These are phyloP conservation scores for Geotrichum restrictum DNA, from an alignment of 1,139 yeast genomes.

Conservation along the genomic window DNA sequence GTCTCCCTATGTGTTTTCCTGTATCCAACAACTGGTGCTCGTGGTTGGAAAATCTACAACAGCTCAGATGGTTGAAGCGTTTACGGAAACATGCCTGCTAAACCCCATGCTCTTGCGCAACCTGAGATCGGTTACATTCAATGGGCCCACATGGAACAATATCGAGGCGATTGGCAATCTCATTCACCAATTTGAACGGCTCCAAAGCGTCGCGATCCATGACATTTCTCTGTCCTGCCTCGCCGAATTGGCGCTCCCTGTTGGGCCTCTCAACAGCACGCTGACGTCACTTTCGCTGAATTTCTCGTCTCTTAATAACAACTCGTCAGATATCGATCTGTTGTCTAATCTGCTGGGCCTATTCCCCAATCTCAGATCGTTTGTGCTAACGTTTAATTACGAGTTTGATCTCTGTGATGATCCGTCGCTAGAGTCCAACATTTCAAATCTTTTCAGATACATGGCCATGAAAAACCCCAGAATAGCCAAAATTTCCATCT, in stretches of 20 bases:
- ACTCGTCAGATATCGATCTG: conserved; percentile 8
- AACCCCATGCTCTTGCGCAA: background rate
- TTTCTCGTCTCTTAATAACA: conserved; percentile 5
- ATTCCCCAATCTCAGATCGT: conserved; percentile 6
- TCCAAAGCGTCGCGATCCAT: background rate
- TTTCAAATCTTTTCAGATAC: background rate
- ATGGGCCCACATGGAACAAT: conserved; percentile 3
- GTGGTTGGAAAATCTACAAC: background rate
- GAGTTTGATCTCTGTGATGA: conserved; percentile 17
- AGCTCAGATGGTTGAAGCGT: background rate
- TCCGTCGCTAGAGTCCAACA: conserved; percentile 3
- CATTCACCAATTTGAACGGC: background rate
- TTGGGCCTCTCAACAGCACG: background rate
- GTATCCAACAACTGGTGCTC: background rate
- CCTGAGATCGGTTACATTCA: background rate
- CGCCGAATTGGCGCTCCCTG: conserved; percentile 11
- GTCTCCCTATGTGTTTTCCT: background rate
- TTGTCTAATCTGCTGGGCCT: background rate
- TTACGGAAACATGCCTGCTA: background rate
- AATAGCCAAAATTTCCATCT: background rate
- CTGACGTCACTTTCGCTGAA: conserved; percentile 1
- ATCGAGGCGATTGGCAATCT: background rate
- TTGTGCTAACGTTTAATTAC: conserved; percentile 7
- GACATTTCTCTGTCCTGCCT: conserved; percentile 11
- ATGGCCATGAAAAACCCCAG: conserved; percentile 5